phyloP scores from a whole-genome alignment of 306 rosid genomes.

The Casuarina equisetifolia region DNA sequence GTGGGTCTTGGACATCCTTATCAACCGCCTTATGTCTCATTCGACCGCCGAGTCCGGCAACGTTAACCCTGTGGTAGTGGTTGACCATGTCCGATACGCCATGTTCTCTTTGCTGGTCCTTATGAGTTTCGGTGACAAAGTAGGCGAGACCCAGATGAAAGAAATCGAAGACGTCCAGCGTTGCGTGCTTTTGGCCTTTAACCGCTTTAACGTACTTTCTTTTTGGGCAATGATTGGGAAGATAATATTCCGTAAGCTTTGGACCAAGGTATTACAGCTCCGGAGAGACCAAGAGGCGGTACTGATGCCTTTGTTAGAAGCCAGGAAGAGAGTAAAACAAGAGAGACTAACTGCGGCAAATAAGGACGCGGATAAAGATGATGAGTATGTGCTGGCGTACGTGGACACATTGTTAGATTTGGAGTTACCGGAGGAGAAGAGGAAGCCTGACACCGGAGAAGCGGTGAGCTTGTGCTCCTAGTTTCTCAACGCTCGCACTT shows the following conservation, averaged over 20 bases:
- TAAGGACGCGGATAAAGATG: neutral
- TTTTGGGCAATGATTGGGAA: slow-evolving; percentile 30
- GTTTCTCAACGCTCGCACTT: slow-evolving; percentile 41
- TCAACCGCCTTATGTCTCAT: neutral
- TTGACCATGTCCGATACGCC: slow-evolving; percentile 15
- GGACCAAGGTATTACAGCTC: slow-evolving; percentile 31
- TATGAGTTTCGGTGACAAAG: slow-evolving; percentile 47
- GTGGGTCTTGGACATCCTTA: slow-evolving; percentile 5
- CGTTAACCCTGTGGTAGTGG: neutral
- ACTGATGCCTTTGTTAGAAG: slow-evolving; percentile 34
- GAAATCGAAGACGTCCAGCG: slow-evolving; percentile 37
- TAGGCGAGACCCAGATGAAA: slow-evolving; percentile 30
- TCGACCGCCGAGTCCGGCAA: neutral
- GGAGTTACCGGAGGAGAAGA: slow-evolving; percentile 25
- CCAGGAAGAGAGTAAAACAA: slow-evolving; percentile 35
- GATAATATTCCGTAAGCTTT: slow-evolving; percentile 30
- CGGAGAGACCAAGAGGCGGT: slow-evolving; percentile 26
- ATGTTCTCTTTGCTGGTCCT: slow-evolving; percentile 36
- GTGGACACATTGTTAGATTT: slow-evolving; percentile 45
- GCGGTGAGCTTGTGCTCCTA: slow-evolving; percentile 41
- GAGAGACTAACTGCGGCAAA: slow-evolving; percentile 10
- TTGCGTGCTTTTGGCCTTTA: slow-evolving; percentile 20
- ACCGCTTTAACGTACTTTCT: slow-evolving; percentile 30
- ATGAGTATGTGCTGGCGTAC: slow-evolving; percentile 31
- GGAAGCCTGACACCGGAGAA: slow-evolving; percentile 31